A percentile compares a stretch with the other conserved stretches of the same genome.
These are phyloP conservation scores for Fomitopsis pulvina DNA, from an alignment of 768 basidiomycete genomes.

Conservation along the genomic window DNA sequence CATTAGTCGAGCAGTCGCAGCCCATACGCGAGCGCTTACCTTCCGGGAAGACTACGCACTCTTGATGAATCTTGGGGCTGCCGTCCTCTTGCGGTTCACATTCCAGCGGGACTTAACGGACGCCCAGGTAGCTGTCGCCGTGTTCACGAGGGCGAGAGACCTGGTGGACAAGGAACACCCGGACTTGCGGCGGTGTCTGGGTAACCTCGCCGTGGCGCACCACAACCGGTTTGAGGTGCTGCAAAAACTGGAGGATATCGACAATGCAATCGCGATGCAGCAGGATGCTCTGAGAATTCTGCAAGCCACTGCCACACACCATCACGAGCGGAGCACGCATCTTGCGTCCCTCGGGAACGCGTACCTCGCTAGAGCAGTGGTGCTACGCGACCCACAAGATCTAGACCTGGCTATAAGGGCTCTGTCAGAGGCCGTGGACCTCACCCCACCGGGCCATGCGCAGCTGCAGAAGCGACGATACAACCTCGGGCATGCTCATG, in stretches of 20 bases:
- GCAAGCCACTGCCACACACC: neutral
- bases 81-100: neutral
- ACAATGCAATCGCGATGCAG: neutral
- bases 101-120: neutral
- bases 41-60: neutral
- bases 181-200: neutral
- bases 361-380: neutral
- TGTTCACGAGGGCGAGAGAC: neutral
- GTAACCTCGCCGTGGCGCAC: neutral
- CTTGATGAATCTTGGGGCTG: neutral
- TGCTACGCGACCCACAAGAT: neutral
- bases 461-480: neutral
- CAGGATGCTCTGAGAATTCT: neutral
- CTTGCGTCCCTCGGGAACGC: neutral
- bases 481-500: neutral
- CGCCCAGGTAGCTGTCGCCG: neutral
- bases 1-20: neutral
- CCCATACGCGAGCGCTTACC: neutral
- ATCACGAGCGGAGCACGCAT: neutral
- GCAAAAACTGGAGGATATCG: neutral
- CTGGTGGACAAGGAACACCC: neutral
- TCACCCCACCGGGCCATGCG: neutral
- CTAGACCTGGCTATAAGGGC: neutral
- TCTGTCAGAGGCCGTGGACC: neutral
- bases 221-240: neutral